Evolutionary conservation across 306 rosid species (phyloP).

Genomic region (Dalbergia cochinchinensis): DNA sequence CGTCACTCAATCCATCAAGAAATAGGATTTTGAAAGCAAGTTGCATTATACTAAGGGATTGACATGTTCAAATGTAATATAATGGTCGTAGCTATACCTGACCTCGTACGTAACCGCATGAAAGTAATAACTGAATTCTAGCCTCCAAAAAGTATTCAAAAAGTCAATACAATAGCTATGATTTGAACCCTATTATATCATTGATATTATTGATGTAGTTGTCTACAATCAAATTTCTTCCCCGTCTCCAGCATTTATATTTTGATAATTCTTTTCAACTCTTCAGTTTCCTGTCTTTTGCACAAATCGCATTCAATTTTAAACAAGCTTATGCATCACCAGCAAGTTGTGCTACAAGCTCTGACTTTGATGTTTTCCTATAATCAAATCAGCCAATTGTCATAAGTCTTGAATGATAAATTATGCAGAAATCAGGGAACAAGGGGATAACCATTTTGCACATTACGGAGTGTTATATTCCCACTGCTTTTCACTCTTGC

Average conservation of each 20-base stretch:
- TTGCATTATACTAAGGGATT: neutral
- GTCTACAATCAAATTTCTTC: constrained; percentile 7
- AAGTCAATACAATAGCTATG: constrained; percentile 20
- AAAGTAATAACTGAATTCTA: constrained; percentile 1
- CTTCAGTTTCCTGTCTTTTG: neutral
- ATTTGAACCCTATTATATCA: constrained; percentile 17
- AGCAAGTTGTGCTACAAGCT: constrained; percentile 31
- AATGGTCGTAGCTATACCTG: neutral
- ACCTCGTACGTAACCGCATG: constrained; percentile 20
- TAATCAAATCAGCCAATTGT: neutral
- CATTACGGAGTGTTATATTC: neutral
- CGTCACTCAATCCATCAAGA: neutral
- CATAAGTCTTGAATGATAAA: neutral
- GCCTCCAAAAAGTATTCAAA: neutral
- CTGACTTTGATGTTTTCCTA: constrained; percentile 28
- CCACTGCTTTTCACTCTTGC: constrained; percentile 25
- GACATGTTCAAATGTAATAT: constrained; percentile 1
- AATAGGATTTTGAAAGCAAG: neutral
- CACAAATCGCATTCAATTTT: constrained; percentile 13
- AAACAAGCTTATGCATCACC: constrained; percentile 18
- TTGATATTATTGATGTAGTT: constrained; percentile 18
- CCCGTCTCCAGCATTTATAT: constrained; percentile 12
- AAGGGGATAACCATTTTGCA: neutral
- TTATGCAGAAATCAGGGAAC: neutral
- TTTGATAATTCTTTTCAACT: constrained; percentile 2